phyloP scores from a whole-genome alignment of 192 early-diverging fungal genomes.

The Umbelopsis ramanniana region DNA sequence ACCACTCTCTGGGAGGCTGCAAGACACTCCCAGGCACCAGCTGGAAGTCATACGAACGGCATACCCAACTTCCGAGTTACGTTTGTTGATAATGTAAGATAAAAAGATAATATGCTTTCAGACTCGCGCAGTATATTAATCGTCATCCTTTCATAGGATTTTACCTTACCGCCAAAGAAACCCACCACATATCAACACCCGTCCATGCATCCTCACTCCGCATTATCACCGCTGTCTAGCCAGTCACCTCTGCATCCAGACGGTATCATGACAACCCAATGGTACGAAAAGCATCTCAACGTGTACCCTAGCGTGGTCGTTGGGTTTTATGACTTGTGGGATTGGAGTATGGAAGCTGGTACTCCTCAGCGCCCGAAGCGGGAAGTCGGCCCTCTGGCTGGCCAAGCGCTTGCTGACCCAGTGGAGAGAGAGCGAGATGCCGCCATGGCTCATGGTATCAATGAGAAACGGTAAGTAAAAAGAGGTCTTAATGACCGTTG shows the following conservation, averaged over 20 bases:
- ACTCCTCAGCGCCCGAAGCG: conserved; percentile 13
- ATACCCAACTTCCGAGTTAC: neutral
- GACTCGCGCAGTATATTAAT: neutral
- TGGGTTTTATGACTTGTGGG: conserved; percentile 71
- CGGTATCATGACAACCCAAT: conserved; percentile 77
- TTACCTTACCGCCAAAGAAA: conserved; percentile 7
- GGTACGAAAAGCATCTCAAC: conserved; percentile 70
- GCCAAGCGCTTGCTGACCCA: conserved; percentile 42
- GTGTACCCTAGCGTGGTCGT: conserved; percentile 67
- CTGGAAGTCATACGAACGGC: conserved; percentile 4
- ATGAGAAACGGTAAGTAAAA: conserved; percentile 61
- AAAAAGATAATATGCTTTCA: neutral
- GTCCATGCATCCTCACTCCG: conserved; percentile 45
- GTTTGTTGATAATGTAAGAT: conserved; percentile 6
- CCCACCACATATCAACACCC: conserved; percentile 6
- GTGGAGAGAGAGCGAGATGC: conserved; percentile 68
- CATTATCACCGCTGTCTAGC: conserved; percentile 69
- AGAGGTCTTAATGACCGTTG: neutral
- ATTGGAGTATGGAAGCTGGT: conserved; percentile 41
- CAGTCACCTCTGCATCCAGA: conserved; percentile 81
- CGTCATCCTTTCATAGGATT: neutral
- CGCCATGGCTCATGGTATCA: conserved; percentile 64
- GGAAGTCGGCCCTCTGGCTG: conserved; percentile 43
- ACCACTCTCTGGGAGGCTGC: conserved; percentile 15
- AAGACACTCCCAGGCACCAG: conserved; percentile 5